Conservation (phyloP, 2,329 filamentous ascomycete genomes). For the Sclerotinia glacialis region DNA sequence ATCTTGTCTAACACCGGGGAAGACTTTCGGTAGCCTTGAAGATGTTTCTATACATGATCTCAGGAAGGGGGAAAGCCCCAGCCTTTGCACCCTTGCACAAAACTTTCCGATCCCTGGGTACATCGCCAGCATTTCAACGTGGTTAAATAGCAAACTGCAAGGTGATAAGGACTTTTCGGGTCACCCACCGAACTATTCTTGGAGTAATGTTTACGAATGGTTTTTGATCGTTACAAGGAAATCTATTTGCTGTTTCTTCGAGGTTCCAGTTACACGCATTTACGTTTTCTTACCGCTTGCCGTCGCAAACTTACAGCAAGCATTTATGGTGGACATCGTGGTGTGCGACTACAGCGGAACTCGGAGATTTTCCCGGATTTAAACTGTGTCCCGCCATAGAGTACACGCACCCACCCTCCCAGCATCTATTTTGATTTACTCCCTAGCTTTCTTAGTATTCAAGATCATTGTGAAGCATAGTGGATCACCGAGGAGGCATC, state of each 20-base stretch:
- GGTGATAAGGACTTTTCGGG: not conserved
- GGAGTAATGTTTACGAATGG: conserved; percentile 13
- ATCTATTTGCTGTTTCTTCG: conserved; percentile 7
- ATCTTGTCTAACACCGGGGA: conserved; percentile 24
- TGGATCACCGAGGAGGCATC: conserved; percentile 1
- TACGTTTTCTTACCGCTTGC: conserved; percentile 19
- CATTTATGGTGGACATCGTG: conserved; percentile 4
- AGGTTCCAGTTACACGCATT: conserved; percentile 18
- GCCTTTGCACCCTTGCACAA: not conserved
- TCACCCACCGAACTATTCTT: conserved; percentile 1
- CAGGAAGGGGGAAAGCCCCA: not conserved
- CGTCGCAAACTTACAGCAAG: conserved; percentile 18
- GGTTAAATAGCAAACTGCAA: not conserved
- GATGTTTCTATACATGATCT: conserved; percentile 7
- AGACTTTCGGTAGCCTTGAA: not conserved
- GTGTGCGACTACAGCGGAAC: conserved; percentile 12
- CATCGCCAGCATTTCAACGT: conserved; percentile 1
- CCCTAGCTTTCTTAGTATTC: not conserved
- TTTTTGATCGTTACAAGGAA: not conserved
- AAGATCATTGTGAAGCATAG: not conserved
- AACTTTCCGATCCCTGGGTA: conserved; percentile 16
- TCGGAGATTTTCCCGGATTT: conserved; percentile 19
- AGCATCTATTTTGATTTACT: not conserved
- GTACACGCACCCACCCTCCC: conserved; percentile 1
- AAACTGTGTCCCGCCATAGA: conserved; percentile 7